Base-by-base conservation (phyloP, 148 eudicot species). In the Oxyria digyna region DNA sequence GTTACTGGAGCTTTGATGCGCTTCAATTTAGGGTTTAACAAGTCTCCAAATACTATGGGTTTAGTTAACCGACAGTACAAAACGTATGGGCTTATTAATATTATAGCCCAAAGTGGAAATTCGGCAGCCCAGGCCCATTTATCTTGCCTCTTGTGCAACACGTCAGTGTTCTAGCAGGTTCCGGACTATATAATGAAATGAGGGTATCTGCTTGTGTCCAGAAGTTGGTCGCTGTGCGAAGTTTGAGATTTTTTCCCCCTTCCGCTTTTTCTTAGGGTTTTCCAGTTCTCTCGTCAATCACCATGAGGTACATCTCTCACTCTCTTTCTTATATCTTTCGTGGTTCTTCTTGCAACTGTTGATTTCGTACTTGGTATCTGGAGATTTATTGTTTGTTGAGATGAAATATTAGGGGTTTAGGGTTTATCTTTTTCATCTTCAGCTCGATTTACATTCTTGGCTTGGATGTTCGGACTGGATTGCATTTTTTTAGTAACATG, bases 131-230 rank as follows among this genome's bases (percentile, higher is more conserved):
- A 59, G 65, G 35, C 65, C 65, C 35, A 59, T 29, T 29, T 29
- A 14, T 6, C 65, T 14, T 15, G 18, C 65, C 37, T 59, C 15
- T 24, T 23, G 62, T 12, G 55, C 55, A 24, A 24, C 62, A 52
- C 31, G 31, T 23, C 29, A 54, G 62, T 23, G 62, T 24, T 54
- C 29, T 54, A 29, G 62, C 18, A 59, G 65, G 38, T 59, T 20
- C 18, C 29, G 20, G 38, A 33, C 65, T 59, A 59, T 59, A 59
- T 13, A 59, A 59, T 59, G 65, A 59, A 59, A 59, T 37, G 15
- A 29, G 37, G 65, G 65, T 6, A 29, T 13, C 65, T 31, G 62
- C 1, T 26, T 26, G 62, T 57, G 35, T 8, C 65, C 65, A 59
- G 65, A 59, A 8, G 37, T 17, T 31, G 31, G 57, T 59, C 65